Percentiles rank a stretch among this genome's conserved stretches.
These are phyloP conservation scores for Soucietia sequanensis DNA, from an alignment of 805 yeast genomes.

Conservation along the genomic window DNA sequence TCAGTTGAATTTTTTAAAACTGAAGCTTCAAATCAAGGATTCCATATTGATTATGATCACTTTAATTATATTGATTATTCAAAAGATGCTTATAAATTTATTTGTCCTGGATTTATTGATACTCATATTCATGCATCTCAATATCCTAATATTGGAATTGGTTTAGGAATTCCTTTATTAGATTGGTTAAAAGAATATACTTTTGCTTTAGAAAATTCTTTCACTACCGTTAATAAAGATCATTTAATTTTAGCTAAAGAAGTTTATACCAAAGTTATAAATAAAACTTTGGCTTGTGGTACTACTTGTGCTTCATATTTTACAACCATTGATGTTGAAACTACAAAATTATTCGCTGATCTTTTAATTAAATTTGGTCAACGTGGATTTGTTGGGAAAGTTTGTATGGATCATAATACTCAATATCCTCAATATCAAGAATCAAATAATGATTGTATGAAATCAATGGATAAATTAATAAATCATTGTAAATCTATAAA, in stretches of 20 bases:
- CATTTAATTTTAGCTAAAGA: conserved; percentile 53
- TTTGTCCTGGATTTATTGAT: conserved; percentile 53
- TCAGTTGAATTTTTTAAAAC: conserved; percentile 14
- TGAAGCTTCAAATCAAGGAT: background rate
- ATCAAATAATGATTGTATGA: conserved; percentile 50
- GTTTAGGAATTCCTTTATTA: conserved; percentile 78
- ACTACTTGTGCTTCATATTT: conserved; percentile 92
- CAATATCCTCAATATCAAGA: conserved; percentile 67
- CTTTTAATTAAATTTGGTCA: conserved; percentile 68
- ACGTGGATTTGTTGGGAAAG: conserved; percentile 88
- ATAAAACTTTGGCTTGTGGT: conserved; percentile 70
- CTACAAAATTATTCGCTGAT: conserved; percentile 76
- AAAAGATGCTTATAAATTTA: conserved; percentile 48
- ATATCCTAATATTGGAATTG: conserved; percentile 53
- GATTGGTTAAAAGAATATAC: conserved; percentile 91
- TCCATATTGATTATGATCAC: conserved; percentile 3
- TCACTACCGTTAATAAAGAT: conserved; percentile 40
- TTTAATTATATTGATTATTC: conserved; percentile 29
- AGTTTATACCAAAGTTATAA: conserved; percentile 68
- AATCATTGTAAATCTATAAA: conserved; percentile 55
- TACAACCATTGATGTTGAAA: conserved; percentile 79
- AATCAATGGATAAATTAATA: conserved; percentile 55
- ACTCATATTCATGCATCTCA: conserved; percentile 48
- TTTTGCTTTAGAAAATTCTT: conserved; percentile 79
- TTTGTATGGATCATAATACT: conserved; percentile 86